Conservation (phyloP, 1,284 basidiomycete genomes). For the Gomphus bonarii region DNA sequence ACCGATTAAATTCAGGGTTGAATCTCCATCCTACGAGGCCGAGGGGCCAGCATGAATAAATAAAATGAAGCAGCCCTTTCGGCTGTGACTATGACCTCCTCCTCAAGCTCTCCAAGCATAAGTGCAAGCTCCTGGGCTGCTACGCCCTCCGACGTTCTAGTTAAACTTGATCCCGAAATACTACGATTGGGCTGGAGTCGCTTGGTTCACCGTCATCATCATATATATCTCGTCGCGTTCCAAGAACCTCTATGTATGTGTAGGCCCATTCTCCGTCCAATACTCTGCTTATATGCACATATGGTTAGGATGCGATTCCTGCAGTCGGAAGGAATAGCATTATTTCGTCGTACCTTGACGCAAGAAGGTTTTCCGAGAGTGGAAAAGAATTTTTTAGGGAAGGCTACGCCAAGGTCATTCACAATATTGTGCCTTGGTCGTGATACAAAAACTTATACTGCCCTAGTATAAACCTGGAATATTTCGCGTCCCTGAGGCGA, state of each 20-base stretch:
- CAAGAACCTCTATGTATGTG: neutral
- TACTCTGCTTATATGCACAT: neutral
- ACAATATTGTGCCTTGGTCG: neutral
- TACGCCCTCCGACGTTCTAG: neutral
- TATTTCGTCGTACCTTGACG: constrained; percentile 5
- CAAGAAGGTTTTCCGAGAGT: neutral
- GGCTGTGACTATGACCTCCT: neutral
- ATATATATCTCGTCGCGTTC: neutral
- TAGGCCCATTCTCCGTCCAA: neutral
- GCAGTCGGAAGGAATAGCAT: neutral
- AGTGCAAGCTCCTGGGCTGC: neutral
- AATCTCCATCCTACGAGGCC: too few species aligned
- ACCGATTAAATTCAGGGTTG: too few species aligned
- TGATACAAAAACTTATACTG: neutral
- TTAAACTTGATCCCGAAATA: neutral
- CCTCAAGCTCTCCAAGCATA: neutral
- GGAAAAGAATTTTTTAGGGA: constrained; percentile 2
- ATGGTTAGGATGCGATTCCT: neutral
- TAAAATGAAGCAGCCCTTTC: too few species aligned
- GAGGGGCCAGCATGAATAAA: too few species aligned
- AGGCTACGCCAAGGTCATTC: constrained; percentile 18
- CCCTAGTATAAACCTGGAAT: neutral
- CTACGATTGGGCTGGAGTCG: neutral
- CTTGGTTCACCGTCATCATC: neutral
- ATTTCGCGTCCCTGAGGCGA: constrained; percentile 18